Evolutionary conservation across 495 filamentous ascomycete species (phyloP).

Genomic region (Xylaria acuta): DNA sequence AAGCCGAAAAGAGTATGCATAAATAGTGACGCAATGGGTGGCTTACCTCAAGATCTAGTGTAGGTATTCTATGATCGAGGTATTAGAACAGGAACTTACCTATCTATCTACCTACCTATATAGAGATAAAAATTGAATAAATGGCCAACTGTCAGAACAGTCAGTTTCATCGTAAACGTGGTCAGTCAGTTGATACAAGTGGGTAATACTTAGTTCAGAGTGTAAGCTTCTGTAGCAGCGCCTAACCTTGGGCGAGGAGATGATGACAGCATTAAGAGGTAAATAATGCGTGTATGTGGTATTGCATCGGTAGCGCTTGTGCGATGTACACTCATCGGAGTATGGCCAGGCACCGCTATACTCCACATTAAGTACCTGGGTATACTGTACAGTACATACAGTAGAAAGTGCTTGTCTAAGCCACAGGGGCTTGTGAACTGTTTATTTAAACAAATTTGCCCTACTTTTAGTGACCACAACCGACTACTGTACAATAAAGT

Average conservation of each 20-base stretch:
- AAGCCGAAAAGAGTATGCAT: conserved; percentile 1
- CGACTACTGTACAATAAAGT: background rate
- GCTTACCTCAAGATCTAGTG: background rate
- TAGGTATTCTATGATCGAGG: background rate
- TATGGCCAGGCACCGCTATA: too few relatives aligned
- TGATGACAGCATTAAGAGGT: background rate
- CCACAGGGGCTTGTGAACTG: conserved; percentile 11
- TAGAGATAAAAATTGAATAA: background rate
- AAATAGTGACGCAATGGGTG: conserved; percentile 20
- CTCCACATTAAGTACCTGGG: background rate
- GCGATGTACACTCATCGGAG: too few relatives aligned
- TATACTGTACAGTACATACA: background rate
- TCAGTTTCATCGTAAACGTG: background rate
- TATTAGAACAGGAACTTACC: background rate
- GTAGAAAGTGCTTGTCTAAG: background rate
- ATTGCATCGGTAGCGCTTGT: too few relatives aligned
- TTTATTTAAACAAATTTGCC: background rate
- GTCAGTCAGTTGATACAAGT: background rate
- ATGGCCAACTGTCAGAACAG: background rate
- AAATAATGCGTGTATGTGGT: conserved; percentile 1
- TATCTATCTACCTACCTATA: too few relatives aligned
- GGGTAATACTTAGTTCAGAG: background rate
- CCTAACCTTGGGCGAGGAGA: background rate
- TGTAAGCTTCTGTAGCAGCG: background rate
- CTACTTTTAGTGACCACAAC: background rate